Evolutionary conservation across 2,329 filamentous ascomycete species (phyloP).

Genomic region (Trichoderma sp.): DNA sequence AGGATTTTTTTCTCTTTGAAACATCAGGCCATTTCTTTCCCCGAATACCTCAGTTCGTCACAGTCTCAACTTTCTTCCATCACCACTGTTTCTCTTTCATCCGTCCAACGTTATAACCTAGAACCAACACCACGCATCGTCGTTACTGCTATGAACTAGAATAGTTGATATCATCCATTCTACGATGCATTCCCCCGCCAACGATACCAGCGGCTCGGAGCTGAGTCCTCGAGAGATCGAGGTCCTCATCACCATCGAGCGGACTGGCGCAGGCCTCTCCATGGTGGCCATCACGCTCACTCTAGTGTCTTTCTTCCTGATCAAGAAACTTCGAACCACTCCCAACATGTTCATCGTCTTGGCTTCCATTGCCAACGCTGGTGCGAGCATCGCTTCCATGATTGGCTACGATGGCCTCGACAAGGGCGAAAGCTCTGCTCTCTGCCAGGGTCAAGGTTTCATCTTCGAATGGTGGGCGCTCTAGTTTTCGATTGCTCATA

Average conservation of each 20-base stretch:
- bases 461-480: constrained; percentile 62
- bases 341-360: constrained; percentile 51
- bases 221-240: constrained; percentile 40
- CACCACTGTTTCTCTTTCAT: background rate
- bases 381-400: constrained; percentile 62
- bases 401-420: constrained; percentile 66
- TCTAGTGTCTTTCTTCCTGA: constrained; percentile 47
- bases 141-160: background rate
- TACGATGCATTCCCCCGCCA: constrained; percentile 6
- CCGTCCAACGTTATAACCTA: background rate
- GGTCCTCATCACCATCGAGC: constrained; percentile 50
- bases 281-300: constrained; percentile 51
- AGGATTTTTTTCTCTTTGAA: background rate
- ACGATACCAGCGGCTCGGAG: constrained; percentile 21
- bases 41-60: background rate
- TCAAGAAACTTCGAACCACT: constrained; percentile 54
- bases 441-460: constrained; percentile 63
- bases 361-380: constrained; percentile 44
- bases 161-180: background rate
- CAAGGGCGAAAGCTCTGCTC: constrained; percentile 49
- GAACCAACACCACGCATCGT: background rate
- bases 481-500: background rate
- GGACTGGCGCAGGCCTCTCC: constrained; percentile 53
- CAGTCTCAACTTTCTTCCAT: background rate
- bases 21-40: background rate